Evolutionary conservation across 1,284 basidiomycete genomes (phyloP), one percentile per base, ranked within the genome.

Genomic region (Cryptococcus sp.): DNA sequence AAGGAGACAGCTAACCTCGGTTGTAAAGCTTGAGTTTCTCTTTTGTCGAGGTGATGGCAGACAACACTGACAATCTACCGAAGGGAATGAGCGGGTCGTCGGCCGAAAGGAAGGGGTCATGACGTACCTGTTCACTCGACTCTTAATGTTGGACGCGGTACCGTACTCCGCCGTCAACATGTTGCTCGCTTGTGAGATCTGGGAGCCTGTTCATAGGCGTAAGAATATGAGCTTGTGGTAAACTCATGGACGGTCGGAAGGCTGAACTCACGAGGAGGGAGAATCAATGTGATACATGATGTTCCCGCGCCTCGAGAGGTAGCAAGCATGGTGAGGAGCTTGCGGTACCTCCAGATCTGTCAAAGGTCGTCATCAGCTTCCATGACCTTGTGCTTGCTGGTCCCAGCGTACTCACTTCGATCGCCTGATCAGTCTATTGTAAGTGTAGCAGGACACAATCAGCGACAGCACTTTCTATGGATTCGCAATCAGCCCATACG

Each of bases 81-180:
- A 47, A 30, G 15, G 47, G 45, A 48, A 40, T 22, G 46, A 54
- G 52, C 47, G 49, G 35, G 15, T 35, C 10, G 30, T 35, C 19
- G 39, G 39, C 11, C 27, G 39, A 15, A 46, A 45, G 10, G 23
- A 15, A 38, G n/a, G 20, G 20, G 22, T 13, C 30, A 35, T 35
- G 30, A 63, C 70, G 30, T 25, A 77, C 73, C 95, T 87, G 83
- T 99, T 99, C 74, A 99, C 95, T 64, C 96, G 92, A 70, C 93
- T 97, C 80, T 99, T 99, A 85, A 99, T 99, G 83, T 99, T 99
- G 64, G 93, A 96, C 17, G 93, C 93, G 11, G 92, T 94, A 61
- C 92, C 95, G 77, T 96, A 98, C 80, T 99, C 95, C 78, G 96
- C 93, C 58, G 95, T 98, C 76, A 99, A 86, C 94, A 99, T 97